phyloP scores from a whole-genome alignment of 176 grass and related monocot genomes.

The Saccharum officinarum region DNA sequence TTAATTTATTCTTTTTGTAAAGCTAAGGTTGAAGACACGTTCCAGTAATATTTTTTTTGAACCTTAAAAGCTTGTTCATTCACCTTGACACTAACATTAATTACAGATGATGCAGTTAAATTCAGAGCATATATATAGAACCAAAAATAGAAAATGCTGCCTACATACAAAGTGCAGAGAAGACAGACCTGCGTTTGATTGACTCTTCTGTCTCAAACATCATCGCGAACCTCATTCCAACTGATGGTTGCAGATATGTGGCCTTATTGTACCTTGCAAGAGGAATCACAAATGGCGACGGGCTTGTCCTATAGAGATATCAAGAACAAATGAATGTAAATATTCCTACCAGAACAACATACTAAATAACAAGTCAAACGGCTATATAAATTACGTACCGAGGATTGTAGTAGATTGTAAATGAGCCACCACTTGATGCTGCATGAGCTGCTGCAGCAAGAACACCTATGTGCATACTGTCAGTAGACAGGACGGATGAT shows the following conservation, averaged over 20 bases:
- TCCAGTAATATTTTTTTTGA: not conserved
- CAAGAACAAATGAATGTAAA: conserved; percentile 5
- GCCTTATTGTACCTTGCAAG: conserved; percentile 78
- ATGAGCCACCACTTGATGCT: conserved; percentile 75
- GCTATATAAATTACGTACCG: conserved; percentile 41
- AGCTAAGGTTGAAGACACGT: not conserved
- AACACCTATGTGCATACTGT: conserved; percentile 98
- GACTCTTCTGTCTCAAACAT: conserved; percentile 99
- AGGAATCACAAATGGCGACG: conserved; percentile 85
- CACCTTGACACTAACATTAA: not conserved
- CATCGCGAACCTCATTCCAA: conserved; percentile 97
- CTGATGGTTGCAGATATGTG: conserved; percentile 73
- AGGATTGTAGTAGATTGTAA: conserved; percentile 96
- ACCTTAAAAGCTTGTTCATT: not conserved
- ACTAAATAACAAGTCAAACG: not conserved
- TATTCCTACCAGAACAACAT: conserved; percentile 15
- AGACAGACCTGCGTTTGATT: conserved; percentile 76
- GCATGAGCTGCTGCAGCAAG: conserved; percentile 96
- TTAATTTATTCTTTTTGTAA: not conserved
- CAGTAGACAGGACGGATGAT: conserved; percentile 91
- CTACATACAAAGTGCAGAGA: not conserved
- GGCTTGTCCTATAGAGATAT: conserved; percentile 71
- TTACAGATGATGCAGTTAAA: not conserved
- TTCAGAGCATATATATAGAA: not conserved
- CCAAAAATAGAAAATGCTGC: not conserved